These are phyloP conservation scores for Byssochlamys sp. DNA, from an alignment of 2,329 filamentous ascomycete species.

Conservation along the genomic window DNA sequence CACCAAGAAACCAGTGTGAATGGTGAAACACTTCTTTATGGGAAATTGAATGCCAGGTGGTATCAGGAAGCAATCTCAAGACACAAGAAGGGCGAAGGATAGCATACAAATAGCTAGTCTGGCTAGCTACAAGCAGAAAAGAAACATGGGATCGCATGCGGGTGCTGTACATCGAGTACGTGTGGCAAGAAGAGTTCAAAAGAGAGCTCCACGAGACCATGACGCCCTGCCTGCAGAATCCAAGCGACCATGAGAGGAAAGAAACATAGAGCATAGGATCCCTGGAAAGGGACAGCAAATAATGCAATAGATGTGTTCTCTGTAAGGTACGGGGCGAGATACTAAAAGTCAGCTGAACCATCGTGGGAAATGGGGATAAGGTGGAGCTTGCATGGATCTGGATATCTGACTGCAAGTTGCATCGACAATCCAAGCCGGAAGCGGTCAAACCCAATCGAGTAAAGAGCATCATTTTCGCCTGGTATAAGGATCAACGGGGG, in stretches of 20 bases:
- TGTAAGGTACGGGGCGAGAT: conserved; percentile 2
- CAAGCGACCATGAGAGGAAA: neutral
- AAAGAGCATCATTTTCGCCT: neutral
- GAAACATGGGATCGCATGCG: neutral
- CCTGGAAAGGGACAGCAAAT: conserved; percentile 1
- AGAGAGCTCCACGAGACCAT: conserved; percentile 20
- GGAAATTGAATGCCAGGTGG: neutral
- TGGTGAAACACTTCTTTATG: neutral
- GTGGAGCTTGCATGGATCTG: conserved; percentile 3
- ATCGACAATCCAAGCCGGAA: neutral
- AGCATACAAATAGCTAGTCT: neutral
- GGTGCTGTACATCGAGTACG: neutral
- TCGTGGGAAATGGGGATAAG: neutral
- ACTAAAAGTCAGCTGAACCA: neutral
- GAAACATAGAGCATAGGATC: conserved; percentile 1
- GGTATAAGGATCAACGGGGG: neutral
- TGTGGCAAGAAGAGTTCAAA: conserved; percentile 9
- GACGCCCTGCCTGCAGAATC: conserved; percentile 7
- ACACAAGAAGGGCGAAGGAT: neutral
- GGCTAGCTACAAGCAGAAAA: neutral
- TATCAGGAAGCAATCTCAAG: neutral
- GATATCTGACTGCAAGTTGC: neutral
- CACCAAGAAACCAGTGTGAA: neutral
- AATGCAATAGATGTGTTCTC: conserved; percentile 2
- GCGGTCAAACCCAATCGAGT: neutral